Conservation (phyloP, 2,329 filamentous ascomycete genomes). For the Microcyclospora pomicola region DNA sequence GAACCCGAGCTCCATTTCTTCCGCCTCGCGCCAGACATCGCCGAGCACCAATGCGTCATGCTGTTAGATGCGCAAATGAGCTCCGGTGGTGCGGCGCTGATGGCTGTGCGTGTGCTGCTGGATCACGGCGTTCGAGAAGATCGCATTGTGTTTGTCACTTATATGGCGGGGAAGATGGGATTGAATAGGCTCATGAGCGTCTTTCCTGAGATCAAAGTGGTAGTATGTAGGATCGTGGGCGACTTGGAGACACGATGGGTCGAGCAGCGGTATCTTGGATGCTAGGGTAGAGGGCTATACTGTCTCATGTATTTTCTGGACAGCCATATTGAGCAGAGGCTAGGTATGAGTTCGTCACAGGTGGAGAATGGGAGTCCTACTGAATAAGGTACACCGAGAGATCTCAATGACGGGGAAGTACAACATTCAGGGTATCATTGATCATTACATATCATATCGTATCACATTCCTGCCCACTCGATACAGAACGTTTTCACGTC, state of each 20-base stretch:
- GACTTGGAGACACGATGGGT: slow-evolving; percentile 83
- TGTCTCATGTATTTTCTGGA: neutral
- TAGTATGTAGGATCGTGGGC: slow-evolving; percentile 67
- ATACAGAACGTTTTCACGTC: slow-evolving; percentile 63
- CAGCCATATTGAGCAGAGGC: neutral
- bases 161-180: slow-evolving; percentile 72
- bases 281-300: slow-evolving; percentile 32
- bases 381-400: no score
- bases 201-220: slow-evolving; percentile 74
- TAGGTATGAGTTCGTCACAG: no score
- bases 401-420: no score
- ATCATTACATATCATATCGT: no score
- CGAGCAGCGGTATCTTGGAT: slow-evolving; percentile 81
- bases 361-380: no score
- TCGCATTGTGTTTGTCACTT: slow-evolving; percentile 83
- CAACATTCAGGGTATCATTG: no score
- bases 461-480: slow-evolving; percentile 83
- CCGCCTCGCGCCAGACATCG: slow-evolving; percentile 61
- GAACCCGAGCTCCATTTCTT: slow-evolving; percentile 90
- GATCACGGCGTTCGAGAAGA: slow-evolving; percentile 82
- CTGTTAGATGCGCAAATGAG: slow-evolving; percentile 91
- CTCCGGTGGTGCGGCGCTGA: slow-evolving; percentile 69
- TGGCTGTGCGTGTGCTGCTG: slow-evolving; percentile 91
- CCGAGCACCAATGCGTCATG: slow-evolving; percentile 64
- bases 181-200: slow-evolving; percentile 76